A percentile compares a stretch with the other conserved stretches of the same genome.
These are phyloP conservation scores for Corchorus olitorius DNA, from an alignment of 345 rosid genomes.

Conservation along the genomic window DNA sequence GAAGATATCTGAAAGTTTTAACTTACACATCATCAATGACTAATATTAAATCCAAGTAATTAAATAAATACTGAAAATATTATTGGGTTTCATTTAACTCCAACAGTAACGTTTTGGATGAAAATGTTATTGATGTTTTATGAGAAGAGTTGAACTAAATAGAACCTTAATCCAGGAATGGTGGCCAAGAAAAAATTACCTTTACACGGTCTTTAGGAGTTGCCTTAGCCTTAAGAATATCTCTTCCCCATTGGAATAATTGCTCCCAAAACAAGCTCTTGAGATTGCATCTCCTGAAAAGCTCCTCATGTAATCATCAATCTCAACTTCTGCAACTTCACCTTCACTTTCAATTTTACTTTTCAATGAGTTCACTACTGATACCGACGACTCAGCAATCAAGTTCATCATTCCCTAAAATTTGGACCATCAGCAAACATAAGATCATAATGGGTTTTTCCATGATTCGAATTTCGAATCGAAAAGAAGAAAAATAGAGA, in stretches of 20 bases:
- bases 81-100: too few relatives aligned
- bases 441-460: too few relatives aligned
- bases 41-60: too few relatives aligned
- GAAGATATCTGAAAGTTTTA: slow-evolving; percentile 22
- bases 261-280: slow-evolving; percentile 49
- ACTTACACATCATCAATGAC: too few relatives aligned
- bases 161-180: slow-evolving; percentile 44
- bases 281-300: slow-evolving; percentile 53
- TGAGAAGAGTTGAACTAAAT: too few relatives aligned
- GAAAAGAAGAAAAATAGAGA: too few relatives aligned
- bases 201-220: slow-evolving; percentile 37
- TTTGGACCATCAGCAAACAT: too few relatives aligned
- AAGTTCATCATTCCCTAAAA: slow-evolving; percentile 37
- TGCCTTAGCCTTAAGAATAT: slow-evolving; percentile 35
- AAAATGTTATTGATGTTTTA: too few relatives aligned
- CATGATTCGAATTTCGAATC: too few relatives aligned
- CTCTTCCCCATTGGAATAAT: slow-evolving; percentile 31
- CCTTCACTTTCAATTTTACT: slow-evolving; percentile 28
- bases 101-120: too few relatives aligned
- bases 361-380: slow-evolving; percentile 36
- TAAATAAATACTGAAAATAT: too few relatives aligned
- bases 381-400: slow-evolving; percentile 31
- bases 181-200: slow-evolving; percentile 21
- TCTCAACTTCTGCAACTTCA: slow-evolving; percentile 36
- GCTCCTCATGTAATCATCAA: slow-evolving; percentile 34